Evolutionary conservation across 495 filamentous ascomycete genomes (phyloP), one percentile per base, ranked within the genome.

Genomic region (Lasiosphaeria hispida): DNA sequence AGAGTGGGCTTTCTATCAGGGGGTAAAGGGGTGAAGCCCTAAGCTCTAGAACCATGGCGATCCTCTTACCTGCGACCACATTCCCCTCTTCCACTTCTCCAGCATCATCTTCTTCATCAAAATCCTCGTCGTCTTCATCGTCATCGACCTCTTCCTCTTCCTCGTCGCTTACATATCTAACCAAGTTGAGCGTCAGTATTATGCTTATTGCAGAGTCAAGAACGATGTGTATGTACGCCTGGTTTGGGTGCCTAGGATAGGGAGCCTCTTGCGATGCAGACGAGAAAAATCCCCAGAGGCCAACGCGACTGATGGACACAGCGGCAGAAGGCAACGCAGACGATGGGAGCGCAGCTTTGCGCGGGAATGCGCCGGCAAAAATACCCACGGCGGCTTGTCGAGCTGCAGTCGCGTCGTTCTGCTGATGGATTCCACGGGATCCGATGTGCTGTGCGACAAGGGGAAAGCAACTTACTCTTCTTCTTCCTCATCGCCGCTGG

Each of bases 401-500:
- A 37, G 49, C 52, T 48, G 48, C 35, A n/a, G 63, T 68, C 65
- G 70, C 66, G 51, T 60, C 45, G 36, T 40, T 59, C 57, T 15
- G n/a, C 11, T 55, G 55, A 64, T 10, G 14, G 10, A 6, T 10
- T 58, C 47, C 44, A 63, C 45, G 45, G 17, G n/a, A 55, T 50
- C 19, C 40, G 40, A 37, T 37, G 40, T 43, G 38, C 40, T 50
- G 52, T 49, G 57, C 48, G 49, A 66, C 42, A 53, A 52, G 10
- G 13, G 47, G 60, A 53, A 43, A 18, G 33, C 10, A 57, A 72
- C 77, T 75, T 75, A 80, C 77, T 80, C 77, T 61, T 80, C 77
- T 53, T 80, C 77, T 65, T 80, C 77, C 62, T 80, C 77, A 34
- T 75, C 75, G 48, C 65, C 77, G 51, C 75, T 75, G 50, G 77